phyloP scores from a whole-genome alignment of 345 rosid genomes.

The Barbarea vulgaris region DNA sequence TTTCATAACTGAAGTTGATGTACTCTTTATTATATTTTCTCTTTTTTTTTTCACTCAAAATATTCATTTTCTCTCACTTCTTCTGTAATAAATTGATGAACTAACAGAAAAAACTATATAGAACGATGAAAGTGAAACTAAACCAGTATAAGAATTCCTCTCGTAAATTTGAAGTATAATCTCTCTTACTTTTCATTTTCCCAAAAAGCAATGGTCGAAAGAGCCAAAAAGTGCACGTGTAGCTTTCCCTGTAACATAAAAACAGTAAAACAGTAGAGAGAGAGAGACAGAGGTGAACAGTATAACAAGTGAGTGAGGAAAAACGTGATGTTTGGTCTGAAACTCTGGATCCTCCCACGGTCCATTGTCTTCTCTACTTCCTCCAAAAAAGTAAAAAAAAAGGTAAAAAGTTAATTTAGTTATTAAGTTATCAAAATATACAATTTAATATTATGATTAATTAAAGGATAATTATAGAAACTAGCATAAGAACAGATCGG shows the following conservation, averaged over 20 bases:
- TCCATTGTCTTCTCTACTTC: conserved; percentile 10
- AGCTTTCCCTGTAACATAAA: neutral
- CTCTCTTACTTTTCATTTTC: neutral
- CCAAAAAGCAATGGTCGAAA: neutral
- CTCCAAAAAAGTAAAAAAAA: no score
- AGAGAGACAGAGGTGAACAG: neutral
- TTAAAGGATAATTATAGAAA: no score
- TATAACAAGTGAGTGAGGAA: conserved; percentile 1
- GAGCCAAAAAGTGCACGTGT: neutral
- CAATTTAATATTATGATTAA: no score
- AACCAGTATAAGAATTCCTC: neutral
- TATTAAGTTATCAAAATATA: no score
- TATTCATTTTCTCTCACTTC: no score
- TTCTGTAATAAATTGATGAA: no score
- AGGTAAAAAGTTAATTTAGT: neutral
- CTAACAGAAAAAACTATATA: neutral
- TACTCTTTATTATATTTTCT: no score
- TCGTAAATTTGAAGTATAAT: neutral
- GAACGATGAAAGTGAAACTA: neutral
- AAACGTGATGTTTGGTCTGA: conserved; percentile 17
- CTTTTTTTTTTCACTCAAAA: no score
- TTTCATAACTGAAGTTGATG: no score
- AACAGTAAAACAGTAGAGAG: neutral
- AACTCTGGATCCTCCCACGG: conserved; percentile 8
- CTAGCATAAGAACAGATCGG: no score